phyloP scores from a whole-genome alignment of 192 early-diverging fungal species.

The Radiomyces spectabilis region DNA sequence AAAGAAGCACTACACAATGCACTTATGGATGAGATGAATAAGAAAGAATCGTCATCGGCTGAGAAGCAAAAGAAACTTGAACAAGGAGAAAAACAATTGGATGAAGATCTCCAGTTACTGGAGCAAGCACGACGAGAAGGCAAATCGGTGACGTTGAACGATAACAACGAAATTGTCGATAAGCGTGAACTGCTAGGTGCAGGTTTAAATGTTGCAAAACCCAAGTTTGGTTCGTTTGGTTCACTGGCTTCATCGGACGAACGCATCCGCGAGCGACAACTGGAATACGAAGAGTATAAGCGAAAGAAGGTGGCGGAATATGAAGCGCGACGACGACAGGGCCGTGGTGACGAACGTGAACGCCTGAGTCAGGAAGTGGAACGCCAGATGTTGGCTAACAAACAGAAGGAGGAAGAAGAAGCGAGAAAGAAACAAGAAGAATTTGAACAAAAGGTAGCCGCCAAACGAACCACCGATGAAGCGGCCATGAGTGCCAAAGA shows the following conservation, averaged over 20 bases:
- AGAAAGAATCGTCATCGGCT: background rate
- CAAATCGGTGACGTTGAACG: conserved; percentile 52
- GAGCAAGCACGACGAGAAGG: conserved; percentile 36
- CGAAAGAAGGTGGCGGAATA: conserved; percentile 34
- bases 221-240: conserved; percentile 18
- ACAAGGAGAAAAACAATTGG: conserved; percentile 5
- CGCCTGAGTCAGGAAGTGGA: conserved; percentile 39
- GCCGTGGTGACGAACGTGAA: conserved; percentile 8
- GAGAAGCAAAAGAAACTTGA: conserved; percentile 7
- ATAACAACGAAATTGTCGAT: conserved; percentile 66
- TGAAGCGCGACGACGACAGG: conserved; percentile 6
- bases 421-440: conserved; percentile 42
- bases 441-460: conserved; percentile 26
- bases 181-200: conserved; percentile 62
- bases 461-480: conserved; percentile 41
- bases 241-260: conserved; percentile 9
- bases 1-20: conserved; percentile 30
- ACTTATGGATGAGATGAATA: conserved; percentile 9
- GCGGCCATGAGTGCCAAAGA: conserved; percentile 39
- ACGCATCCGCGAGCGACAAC: conserved; percentile 18
- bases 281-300: conserved; percentile 37
- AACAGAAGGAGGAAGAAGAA: conserved; percentile 40
- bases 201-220: conserved; percentile 59
- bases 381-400: conserved; percentile 41
- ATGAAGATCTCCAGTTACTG: conserved; percentile 22